These are phyloP conservation scores for Phytophthora sojae DNA, from an alignment of 352 stramenopile species.

Conservation along the genomic window DNA sequence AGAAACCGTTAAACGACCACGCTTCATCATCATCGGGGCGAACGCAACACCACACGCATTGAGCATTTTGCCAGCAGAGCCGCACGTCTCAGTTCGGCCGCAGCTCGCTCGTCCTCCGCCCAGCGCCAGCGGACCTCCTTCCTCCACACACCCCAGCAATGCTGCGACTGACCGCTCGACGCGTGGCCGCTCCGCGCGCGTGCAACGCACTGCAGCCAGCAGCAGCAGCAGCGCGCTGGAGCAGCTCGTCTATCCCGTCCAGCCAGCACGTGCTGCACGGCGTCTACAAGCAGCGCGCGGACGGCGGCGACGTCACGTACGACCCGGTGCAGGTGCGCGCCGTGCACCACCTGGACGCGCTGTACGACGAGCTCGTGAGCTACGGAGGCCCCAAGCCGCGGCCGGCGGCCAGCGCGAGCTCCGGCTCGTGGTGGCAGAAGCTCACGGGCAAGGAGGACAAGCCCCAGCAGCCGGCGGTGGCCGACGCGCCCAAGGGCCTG, in stretches of 20 bases:
- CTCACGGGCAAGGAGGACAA: slow-evolving; percentile 43
- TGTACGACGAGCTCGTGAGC: slow-evolving; percentile 61
- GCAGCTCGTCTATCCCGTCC: slow-evolving; percentile 23
- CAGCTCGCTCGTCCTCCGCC: neutral
- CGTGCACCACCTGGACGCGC: slow-evolving; percentile 66
- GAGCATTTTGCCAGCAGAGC: slow-evolving; percentile 17
- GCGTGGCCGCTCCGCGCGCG: slow-evolving; percentile 1
- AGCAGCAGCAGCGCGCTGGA: slow-evolving; percentile 4
- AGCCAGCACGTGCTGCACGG: slow-evolving; percentile 45
- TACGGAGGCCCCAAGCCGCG: slow-evolving; percentile 56
- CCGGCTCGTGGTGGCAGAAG: slow-evolving; percentile 65
- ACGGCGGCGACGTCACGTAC: slow-evolving; percentile 67
- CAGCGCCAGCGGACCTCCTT: neutral
- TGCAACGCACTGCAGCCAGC: neutral
- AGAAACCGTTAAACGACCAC: slow-evolving; percentile 17
- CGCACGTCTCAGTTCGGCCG: neutral
- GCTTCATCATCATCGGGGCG: neutral
- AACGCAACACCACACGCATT: neutral
- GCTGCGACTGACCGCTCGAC: slow-evolving; percentile 22
- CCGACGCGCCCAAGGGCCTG: slow-evolving; percentile 88
- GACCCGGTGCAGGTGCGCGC: slow-evolving; percentile 74
- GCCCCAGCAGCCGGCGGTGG: neutral
- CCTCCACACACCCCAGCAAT: slow-evolving; percentile 5
- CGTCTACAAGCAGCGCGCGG: slow-evolving; percentile 70
- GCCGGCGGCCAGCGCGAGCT: neutral